Evolutionary conservation across 2,329 filamentous ascomycete genomes (phyloP).

Genomic region (Shiraia sp.): DNA sequence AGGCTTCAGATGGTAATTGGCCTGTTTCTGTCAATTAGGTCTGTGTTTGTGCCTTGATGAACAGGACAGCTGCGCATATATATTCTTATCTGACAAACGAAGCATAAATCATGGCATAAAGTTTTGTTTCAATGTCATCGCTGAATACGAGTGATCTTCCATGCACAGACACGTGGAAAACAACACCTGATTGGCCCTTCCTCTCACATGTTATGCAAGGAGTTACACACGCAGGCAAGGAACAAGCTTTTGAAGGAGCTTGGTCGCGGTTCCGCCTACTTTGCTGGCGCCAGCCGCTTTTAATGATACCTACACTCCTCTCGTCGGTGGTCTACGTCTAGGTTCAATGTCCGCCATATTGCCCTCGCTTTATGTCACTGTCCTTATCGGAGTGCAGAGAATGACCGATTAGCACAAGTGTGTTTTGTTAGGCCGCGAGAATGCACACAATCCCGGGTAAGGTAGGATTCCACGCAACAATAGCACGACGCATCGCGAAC

Average conservation of each 20-base stretch:
- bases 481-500: slow-evolving; percentile 3
- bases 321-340: no score
- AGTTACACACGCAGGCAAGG: slow-evolving; percentile 15
- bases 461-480: slow-evolving; percentile 1
- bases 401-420: background rate
- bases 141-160: background rate
- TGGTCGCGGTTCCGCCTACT: slow-evolving; percentile 5
- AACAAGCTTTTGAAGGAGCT: slow-evolving; percentile 4
- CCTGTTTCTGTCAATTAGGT: no score
- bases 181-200: slow-evolving; percentile 6
- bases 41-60: no score
- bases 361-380: no score
- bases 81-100: background rate
- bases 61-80: no score
- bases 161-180: background rate
- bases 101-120: background rate
- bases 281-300: no score
- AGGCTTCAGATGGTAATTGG: background rate
- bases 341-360: no score
- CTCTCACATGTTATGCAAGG: slow-evolving; percentile 17
- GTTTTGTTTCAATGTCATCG: slow-evolving; percentile 9
- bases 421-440: background rate
- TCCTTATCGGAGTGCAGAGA: background rate
- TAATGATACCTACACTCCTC: no score
- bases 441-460: slow-evolving; percentile 6